These are phyloP conservation scores for Withania somnifera DNA, from an alignment of 305 asterid species.

Conservation along the genomic window DNA sequence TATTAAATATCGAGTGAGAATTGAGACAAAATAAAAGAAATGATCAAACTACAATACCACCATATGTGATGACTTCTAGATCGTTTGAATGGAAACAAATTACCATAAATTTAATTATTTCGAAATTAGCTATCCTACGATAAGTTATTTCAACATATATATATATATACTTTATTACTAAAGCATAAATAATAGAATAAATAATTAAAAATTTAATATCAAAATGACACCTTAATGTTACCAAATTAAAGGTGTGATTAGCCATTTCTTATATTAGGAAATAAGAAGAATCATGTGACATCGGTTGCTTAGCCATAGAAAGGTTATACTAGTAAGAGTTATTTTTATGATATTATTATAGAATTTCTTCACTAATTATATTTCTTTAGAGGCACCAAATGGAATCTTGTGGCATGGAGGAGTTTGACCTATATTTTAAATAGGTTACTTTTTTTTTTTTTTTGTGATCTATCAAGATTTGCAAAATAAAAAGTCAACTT, in stretches of 20 bases:
- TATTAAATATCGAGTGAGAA: too few relatives aligned
- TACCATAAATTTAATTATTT: too few relatives aligned
- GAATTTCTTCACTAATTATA: neutral
- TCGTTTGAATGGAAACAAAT: too few relatives aligned
- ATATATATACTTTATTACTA: too few relatives aligned
- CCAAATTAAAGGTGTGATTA: neutral
- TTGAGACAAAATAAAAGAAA: too few relatives aligned
- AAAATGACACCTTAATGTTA: too few relatives aligned
- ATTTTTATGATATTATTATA: neutral
- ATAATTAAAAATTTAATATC: too few relatives aligned
- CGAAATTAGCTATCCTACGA: too few relatives aligned
- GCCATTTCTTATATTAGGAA: neutral
- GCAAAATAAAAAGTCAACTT: slow-evolving; percentile 9
- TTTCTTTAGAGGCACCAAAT: neutral
- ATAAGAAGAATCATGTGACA: neutral
- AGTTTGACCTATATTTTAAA: neutral
- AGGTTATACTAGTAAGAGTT: neutral
- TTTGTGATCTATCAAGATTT: neutral
- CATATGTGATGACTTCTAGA: neutral
- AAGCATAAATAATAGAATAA: too few relatives aligned
- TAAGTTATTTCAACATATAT: too few relatives aligned
- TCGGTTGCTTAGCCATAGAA: neutral
- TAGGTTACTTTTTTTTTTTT: neutral
- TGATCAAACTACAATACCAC: neutral
- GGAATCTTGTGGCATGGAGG: neutral